These are phyloP conservation scores for Hyphopichia buzzinii DNA, from an alignment of 1,139 yeast species.

Conservation along the genomic window DNA sequence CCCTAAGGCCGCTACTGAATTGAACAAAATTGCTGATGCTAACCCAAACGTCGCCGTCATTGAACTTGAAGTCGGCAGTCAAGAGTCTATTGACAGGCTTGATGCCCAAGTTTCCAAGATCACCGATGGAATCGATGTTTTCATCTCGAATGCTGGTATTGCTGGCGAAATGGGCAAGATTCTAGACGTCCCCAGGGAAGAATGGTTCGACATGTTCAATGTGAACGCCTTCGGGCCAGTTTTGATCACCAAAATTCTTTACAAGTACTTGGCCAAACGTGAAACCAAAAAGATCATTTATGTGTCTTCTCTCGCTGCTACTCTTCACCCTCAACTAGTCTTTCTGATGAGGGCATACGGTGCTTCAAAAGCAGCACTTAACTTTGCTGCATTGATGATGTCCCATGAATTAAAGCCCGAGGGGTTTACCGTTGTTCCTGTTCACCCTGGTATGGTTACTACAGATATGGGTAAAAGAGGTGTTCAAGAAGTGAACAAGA, in stretches of 20 bases:
- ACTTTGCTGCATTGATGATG: constrained; percentile 17
- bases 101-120: constrained; percentile 3
- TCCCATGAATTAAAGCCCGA: constrained; percentile 19
- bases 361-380: constrained; percentile 29
- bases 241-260: constrained; percentile 12
- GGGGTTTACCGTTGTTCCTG: constrained; percentile 20
- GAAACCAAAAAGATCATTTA: constrained; percentile 18
- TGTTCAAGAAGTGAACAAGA: not conserved
- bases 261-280: constrained; percentile 19
- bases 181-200: constrained; percentile 7
- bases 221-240: constrained; percentile 28
- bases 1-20: constrained; percentile 11
- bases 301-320: constrained; percentile 19
- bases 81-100: constrained; percentile 1
- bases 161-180: constrained; percentile 2
- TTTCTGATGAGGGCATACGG: constrained; percentile 19
- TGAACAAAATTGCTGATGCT: constrained; percentile 10
- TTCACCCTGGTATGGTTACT: constrained; percentile 31
- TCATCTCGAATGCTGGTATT: constrained; percentile 11
- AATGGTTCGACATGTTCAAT: constrained; percentile 17
- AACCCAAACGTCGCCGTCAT: constrained; percentile 3
- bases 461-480: constrained; percentile 20
- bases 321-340: constrained; percentile 15
- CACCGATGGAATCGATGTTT: constrained; percentile 9
- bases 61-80: constrained; percentile 6